Evolutionary conservation across 2,329 filamentous ascomycete genomes (phyloP).

Genomic region (Calycina marina): DNA sequence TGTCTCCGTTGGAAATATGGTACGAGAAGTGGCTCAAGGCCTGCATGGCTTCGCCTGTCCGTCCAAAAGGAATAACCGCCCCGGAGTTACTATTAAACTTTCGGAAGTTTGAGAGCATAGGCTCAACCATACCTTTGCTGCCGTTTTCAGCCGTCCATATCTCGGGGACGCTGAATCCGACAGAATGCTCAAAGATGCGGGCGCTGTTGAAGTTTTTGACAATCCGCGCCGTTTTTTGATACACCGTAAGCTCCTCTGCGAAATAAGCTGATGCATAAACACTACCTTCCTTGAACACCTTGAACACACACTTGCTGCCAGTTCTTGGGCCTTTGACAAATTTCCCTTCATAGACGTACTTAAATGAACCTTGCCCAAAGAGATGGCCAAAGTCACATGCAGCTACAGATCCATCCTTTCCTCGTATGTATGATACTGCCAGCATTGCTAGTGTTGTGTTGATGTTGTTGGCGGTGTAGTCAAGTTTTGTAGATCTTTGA

Average conservation of each 20-base stretch:
- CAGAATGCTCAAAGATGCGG: background rate
- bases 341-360: slow-evolving; percentile 5
- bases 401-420: too few relatives aligned
- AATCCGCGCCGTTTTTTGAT: slow-evolving; percentile 1
- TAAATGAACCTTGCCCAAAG: slow-evolving; percentile 4
- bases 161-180: slow-evolving; percentile 2
- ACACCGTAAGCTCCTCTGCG: slow-evolving; percentile 1
- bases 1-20: background rate
- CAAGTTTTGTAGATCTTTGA: too few relatives aligned
- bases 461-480: too few relatives aligned
- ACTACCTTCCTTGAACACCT: slow-evolving; percentile 4
- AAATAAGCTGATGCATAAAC: slow-evolving; percentile 3
- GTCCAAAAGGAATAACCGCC: background rate
- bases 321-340: slow-evolving; percentile 1
- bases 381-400: too few relatives aligned
- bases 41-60: slow-evolving; percentile 3
- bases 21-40: slow-evolving; percentile 7
- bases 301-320: slow-evolving; percentile 1
- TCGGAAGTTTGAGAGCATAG: slow-evolving; percentile 5
- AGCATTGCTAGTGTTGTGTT: too few relatives aligned
- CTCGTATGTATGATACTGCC: too few relatives aligned
- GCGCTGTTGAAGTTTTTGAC: slow-evolving; percentile 1
- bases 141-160: slow-evolving; percentile 1
- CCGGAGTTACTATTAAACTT: slow-evolving; percentile 7
- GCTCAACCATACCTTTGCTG: slow-evolving; percentile 1